Evolutionary conservation across 148 eudicot genomes (phyloP).

Genomic region (Rhododendron simsii): DNA sequence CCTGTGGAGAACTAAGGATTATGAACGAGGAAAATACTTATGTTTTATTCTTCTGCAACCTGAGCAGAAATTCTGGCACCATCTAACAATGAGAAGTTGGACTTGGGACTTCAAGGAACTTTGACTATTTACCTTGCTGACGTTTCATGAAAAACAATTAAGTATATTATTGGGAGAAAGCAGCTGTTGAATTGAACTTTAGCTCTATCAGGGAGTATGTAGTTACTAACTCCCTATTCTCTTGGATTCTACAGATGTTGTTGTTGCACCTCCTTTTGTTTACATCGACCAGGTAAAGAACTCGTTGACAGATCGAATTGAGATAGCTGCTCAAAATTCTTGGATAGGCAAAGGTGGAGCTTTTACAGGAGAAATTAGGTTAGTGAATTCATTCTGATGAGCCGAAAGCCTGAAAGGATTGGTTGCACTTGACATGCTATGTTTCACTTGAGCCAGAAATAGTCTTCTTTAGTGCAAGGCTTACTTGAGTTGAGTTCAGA

Average conservation of each 20-base stretch:
- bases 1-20: background rate
- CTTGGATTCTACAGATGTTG: slow-evolving; percentile 58
- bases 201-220: background rate
- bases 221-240: background rate
- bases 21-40: background rate
- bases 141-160: background rate
- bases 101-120: background rate
- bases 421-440: background rate
- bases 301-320: slow-evolving; percentile 66
- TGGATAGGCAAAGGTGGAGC: slow-evolving; percentile 97
- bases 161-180: background rate
- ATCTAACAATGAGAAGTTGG: background rate
- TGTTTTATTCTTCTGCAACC: background rate
- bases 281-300: slow-evolving; percentile 88
- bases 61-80: background rate
- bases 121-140: background rate
- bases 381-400: background rate
- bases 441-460: background rate
- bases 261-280: slow-evolving; percentile 88
- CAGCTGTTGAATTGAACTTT: background rate
- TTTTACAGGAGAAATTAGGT: slow-evolving; percentile 99
- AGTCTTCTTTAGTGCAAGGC: background rate
- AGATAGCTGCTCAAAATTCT: slow-evolving; percentile 89
- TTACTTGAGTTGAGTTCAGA: background rate
- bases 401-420: background rate